Conservation (phyloP, 139 green algal genomes). For the Mesotaenium endlicherianum region DNA sequence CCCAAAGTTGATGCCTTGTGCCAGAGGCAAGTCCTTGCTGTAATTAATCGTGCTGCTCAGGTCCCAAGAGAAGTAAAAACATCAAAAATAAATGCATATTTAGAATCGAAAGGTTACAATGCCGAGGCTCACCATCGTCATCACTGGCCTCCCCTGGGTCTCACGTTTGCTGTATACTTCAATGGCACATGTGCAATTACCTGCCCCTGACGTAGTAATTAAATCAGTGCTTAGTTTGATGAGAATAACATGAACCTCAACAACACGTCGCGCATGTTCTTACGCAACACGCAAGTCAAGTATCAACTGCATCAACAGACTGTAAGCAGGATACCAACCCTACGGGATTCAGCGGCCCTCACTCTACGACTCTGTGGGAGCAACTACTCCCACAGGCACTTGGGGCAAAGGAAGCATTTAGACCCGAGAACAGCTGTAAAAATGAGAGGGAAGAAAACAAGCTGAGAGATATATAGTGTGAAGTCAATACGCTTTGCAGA, state of each 20-base stretch:
- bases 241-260: background rate
- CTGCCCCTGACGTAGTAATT: background rate
- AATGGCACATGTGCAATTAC: too few relatives aligned
- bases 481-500: too few relatives aligned
- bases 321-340: too few relatives aligned
- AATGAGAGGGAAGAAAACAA: background rate
- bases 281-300: too few relatives aligned
- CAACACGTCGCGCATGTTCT: too few relatives aligned
- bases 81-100: background rate
- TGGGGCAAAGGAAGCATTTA: background rate
- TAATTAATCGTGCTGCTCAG: constrained; percentile 50
- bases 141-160: too few relatives aligned
- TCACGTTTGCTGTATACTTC: too few relatives aligned
- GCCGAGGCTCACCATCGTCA: too few relatives aligned
- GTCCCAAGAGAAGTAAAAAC: background rate
- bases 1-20: constrained; percentile 49
- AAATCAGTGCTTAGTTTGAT: background rate
- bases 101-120: too few relatives aligned
- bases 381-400: background rate
- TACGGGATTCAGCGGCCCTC: too few relatives aligned
- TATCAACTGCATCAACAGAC: too few relatives aligned
- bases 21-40: constrained; percentile 34
- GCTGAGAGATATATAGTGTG: background rate
- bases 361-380: too few relatives aligned
- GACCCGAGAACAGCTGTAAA: background rate